Evolutionary conservation across 306 rosid species (phyloP).

Genomic region (Vicia faba): DNA sequence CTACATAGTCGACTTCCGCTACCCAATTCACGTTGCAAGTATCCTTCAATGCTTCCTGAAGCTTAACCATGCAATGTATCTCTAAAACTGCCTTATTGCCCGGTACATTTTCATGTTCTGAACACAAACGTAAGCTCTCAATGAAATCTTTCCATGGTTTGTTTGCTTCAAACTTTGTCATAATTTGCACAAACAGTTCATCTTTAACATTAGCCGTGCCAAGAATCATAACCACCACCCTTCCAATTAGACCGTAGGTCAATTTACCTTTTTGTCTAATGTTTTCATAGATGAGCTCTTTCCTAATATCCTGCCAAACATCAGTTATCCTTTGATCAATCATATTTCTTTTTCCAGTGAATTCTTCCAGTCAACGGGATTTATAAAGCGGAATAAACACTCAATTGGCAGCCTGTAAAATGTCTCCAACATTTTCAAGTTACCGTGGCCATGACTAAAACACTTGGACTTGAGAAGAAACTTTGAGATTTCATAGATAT

Average conservation of each 20-base stretch:
- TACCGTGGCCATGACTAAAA: slow-evolving; percentile 16
- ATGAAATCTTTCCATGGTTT: slow-evolving; percentile 56
- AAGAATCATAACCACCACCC: slow-evolving; percentile 48
- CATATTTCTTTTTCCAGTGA: slow-evolving; percentile 41
- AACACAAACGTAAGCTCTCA: slow-evolving; percentile 23
- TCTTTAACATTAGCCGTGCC: slow-evolving; percentile 40
- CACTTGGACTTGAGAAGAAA: slow-evolving; percentile 47
- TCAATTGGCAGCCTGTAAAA: slow-evolving; percentile 35
- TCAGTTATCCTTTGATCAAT: slow-evolving; percentile 48
- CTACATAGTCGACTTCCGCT: too few relatives aligned
- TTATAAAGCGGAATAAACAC: slow-evolving; percentile 23
- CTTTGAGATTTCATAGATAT: slow-evolving; percentile 51
- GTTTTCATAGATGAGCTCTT: slow-evolving; percentile 39
- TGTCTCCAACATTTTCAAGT: slow-evolving; percentile 24
- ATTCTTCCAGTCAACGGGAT: slow-evolving; percentile 52
- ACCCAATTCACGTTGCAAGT: slow-evolving; percentile 48
- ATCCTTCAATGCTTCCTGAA: slow-evolving; percentile 45
- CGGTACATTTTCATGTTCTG: slow-evolving; percentile 9
- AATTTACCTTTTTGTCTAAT: slow-evolving; percentile 10
- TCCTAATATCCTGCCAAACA: slow-evolving; percentile 36
- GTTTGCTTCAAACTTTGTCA: slow-evolving; percentile 28
- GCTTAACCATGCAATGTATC: neutral
- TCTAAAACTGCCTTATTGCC: neutral
- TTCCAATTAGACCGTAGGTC: slow-evolving; percentile 59
- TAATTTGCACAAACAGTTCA: slow-evolving; percentile 34